A percentile compares a stretch with the other conserved stretches of the same genome.
Evolutionary conservation across 2,329 filamentous ascomycete species (phyloP).

Genomic region (Zymoseptoria ardabiliae): DNA sequence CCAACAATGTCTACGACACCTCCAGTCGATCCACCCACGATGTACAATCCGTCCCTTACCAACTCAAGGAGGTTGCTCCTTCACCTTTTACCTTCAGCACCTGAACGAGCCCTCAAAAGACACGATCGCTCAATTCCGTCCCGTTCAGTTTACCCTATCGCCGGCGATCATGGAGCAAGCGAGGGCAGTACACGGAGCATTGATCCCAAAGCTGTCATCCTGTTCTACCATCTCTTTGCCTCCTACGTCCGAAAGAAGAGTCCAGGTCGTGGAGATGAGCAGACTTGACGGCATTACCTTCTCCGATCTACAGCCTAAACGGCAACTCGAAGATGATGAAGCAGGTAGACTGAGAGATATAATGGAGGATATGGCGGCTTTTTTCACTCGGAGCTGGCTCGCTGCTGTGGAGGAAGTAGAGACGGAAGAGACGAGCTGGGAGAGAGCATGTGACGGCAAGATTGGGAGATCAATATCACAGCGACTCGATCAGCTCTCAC

Average conservation of each 20-base stretch:
- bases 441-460: neutral
- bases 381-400: constrained; percentile 11
- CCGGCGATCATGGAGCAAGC: constrained; percentile 1
- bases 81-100: constrained; percentile 2
- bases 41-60: neutral
- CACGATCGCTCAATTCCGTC: constrained; percentile 8
- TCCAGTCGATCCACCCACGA: neutral
- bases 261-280: constrained; percentile 13
- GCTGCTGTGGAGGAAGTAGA: neutral
- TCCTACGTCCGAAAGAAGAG: neutral
- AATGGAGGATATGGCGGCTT: constrained; percentile 6
- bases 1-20: neutral
- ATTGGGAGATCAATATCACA: constrained; percentile 5
- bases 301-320: neutral
- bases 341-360: constrained; percentile 1
- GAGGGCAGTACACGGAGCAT: neutral
- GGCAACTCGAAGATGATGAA: neutral
- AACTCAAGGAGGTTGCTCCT: constrained; percentile 13
- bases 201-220: constrained; percentile 5
- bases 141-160: neutral
- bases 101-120: neutral
- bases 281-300: constrained; percentile 1
- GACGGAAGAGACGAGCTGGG: neutral
- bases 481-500: constrained; percentile 5
- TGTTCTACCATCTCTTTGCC: neutral